Evolutionary conservation across 2,329 filamentous ascomycete genomes (phyloP), one percentile per base, ranked within the genome.

Genomic region (Aspergillus sp.): DNA sequence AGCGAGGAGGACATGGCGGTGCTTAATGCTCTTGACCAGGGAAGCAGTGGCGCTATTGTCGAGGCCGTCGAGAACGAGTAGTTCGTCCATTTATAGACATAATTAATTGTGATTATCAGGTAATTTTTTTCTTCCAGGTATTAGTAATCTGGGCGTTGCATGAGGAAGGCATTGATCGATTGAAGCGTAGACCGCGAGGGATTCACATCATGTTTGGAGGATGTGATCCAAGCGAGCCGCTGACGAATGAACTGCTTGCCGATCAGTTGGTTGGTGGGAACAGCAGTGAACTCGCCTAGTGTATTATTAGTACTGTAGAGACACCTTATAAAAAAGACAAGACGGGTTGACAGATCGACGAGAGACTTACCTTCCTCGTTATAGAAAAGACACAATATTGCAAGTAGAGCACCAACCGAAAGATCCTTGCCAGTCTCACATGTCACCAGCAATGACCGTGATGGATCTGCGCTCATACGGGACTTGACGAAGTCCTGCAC

Each of bases 121-220:
- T 23, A 23, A 23, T 17, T 7, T 5, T 32, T 55, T 17, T 17
- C n/a, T 23, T 19, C 15, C 4, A 42, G 27, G 1, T 36, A 23
- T 72, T 63, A 73, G 65, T 73, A 72, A 66, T 72, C 68, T 38
- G 74, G 75, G 54, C 72, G 69, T 64, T 78, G 75, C 87, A 98
- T 94, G 54, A 98, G 78, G 70, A 91, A 96, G 58, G 90, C 90
- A 75, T 98, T 97, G 5, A 98, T 89, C 66, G 91, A 94, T 76
- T 97, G 93, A 39, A 98, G 78, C 0, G 93, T 97, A 21, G 90
- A 84, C 38, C 95, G 83, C 63, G 88, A 93, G 0, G 94, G 93
- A 71, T 96, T 96, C 2, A 89, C 90, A 66, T 90, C 87, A 0
- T 92, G 89, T 71, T 89, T 88, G 0, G 86, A 86, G 5, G 88